Percentiles rank a stretch among this genome's conserved stretches.
phyloP scores from a whole-genome alignment of 169 alveolate species.

The Plasmodium yoelii region DNA sequence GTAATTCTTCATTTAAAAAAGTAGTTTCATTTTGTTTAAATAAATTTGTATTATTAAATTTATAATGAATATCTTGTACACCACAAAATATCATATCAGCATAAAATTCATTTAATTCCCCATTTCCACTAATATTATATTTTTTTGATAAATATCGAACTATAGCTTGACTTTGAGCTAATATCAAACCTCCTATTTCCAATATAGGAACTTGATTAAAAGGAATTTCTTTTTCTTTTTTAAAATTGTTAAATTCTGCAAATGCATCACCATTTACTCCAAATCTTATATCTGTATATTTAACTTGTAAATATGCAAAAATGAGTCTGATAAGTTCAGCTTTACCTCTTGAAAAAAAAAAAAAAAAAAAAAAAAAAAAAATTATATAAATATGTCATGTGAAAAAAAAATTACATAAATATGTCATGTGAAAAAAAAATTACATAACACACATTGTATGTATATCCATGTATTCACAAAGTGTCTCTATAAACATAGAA shows the following conservation, averaged over 20 bases:
- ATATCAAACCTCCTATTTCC: conserved; percentile 33
- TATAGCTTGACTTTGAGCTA: conserved; percentile 71
- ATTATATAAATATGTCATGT: too few species aligned
- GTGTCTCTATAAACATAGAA: too few species aligned
- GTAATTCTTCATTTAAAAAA: conserved; percentile 67
- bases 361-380: too few species aligned
- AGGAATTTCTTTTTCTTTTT: conserved; percentile 69
- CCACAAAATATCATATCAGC: conserved; percentile 75
- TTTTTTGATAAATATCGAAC: conserved; percentile 66
- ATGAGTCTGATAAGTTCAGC: conserved; percentile 60
- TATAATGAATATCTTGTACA: conserved; percentile 73
- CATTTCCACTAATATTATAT: conserved; percentile 53
- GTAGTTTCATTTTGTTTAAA: conserved; percentile 74
- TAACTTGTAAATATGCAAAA: conserved; percentile 48
- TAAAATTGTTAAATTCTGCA: conserved; percentile 56
- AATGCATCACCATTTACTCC: conserved; percentile 73
- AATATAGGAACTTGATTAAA: conserved; percentile 66
- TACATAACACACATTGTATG: too few species aligned
- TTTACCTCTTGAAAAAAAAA: conserved; percentile 39
- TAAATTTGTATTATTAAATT: conserved; percentile 67
- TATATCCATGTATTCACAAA: too few species aligned
- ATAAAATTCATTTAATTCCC: conserved; percentile 58
- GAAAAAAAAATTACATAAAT: too few species aligned
- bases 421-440: not conserved
- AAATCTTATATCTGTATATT: conserved; percentile 57